Percentiles rank a stretch among this genome's conserved stretches.
Conservation (phyloP, 331 rosid genomes). For the Prunus yedoensis region DNA sequence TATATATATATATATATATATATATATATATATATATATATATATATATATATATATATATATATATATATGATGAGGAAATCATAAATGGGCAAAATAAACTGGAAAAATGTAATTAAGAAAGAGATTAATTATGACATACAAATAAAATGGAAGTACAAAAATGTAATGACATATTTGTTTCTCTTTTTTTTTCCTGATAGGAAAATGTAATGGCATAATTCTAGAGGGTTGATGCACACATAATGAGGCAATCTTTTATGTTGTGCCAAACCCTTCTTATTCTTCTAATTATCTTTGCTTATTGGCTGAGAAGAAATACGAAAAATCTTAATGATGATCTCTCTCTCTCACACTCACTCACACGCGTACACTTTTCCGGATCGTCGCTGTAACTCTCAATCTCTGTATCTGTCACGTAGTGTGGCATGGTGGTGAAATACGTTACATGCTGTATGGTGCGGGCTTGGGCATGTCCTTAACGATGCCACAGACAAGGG, state of each 20-base stretch:
- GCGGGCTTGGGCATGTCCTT: too few relatives aligned
- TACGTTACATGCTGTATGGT: too few relatives aligned
- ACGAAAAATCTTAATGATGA: slow-evolving; percentile 7
- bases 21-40: too few relatives aligned
- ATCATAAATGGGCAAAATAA: not conserved
- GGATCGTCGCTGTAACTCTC: too few relatives aligned
- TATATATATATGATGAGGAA: not conserved
- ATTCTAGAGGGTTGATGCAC: not conserved
- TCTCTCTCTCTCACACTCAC: too few relatives aligned
- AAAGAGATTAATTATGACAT: not conserved
- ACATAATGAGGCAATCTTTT: not conserved
- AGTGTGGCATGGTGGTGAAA: too few relatives aligned
- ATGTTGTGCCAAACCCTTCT: slow-evolving; percentile 11
- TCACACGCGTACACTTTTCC: too few relatives aligned
- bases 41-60: too few relatives aligned
- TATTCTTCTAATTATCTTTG: slow-evolving; percentile 8
- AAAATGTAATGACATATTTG: not conserved
- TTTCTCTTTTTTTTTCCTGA: not conserved
- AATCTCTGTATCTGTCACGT: too few relatives aligned
- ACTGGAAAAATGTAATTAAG: not conserved
- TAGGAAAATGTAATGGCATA: slow-evolving; percentile 1
- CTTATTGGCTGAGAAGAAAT: slow-evolving; percentile 11
- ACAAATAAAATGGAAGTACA: not conserved
- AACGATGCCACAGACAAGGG: too few relatives aligned
- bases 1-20: too few relatives aligned